Evolutionary conservation across 2,329 filamentous ascomycete species (phyloP).

Genomic region (Knufia fluminis): DNA sequence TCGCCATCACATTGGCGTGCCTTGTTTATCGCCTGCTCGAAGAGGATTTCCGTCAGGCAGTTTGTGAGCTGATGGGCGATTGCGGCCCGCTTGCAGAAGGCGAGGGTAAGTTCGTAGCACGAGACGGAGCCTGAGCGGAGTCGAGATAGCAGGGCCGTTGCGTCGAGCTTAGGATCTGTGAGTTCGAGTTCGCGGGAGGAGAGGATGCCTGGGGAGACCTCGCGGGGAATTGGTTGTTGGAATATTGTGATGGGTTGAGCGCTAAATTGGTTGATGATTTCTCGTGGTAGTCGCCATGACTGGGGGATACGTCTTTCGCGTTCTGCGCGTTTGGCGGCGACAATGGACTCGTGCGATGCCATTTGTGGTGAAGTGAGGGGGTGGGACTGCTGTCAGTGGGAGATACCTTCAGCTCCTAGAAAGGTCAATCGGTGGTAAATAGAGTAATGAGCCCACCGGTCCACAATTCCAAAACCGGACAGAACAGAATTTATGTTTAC

Average conservation of each 20-base stretch:
- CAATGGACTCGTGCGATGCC: not conserved
- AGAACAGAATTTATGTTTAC: too few species aligned
- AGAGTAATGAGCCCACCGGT: too few species aligned
- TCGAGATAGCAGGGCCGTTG: not conserved
- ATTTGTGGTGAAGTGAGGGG: slow-evolving; percentile 22
- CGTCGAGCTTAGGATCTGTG: not conserved
- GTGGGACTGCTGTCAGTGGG: too few species aligned
- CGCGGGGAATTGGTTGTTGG: not conserved
- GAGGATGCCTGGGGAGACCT: not conserved
- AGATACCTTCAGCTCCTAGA: too few species aligned
- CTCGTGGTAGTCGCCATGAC: slow-evolving; percentile 18
- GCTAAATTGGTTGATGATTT: slow-evolving; percentile 10
- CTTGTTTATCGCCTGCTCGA: slow-evolving; percentile 14
- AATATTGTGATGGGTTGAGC: not conserved
- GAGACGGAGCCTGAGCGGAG: not conserved
- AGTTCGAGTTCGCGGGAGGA: slow-evolving; percentile 14
- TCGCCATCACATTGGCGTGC: slow-evolving; percentile 10
- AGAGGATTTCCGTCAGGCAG: slow-evolving; percentile 30
- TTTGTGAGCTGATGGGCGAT: slow-evolving; percentile 22
- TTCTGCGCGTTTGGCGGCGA: slow-evolving; percentile 4
- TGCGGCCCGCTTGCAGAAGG: slow-evolving; percentile 42
- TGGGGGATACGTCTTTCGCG: slow-evolving; percentile 20
- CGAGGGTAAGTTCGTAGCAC: slow-evolving; percentile 38
- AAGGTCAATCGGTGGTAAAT: too few species aligned
- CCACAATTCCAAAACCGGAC: too few species aligned